These are phyloP conservation scores for Pyrenula massariospora DNA, from an alignment of 495 filamentous ascomycete species.

Conservation along the genomic window DNA sequence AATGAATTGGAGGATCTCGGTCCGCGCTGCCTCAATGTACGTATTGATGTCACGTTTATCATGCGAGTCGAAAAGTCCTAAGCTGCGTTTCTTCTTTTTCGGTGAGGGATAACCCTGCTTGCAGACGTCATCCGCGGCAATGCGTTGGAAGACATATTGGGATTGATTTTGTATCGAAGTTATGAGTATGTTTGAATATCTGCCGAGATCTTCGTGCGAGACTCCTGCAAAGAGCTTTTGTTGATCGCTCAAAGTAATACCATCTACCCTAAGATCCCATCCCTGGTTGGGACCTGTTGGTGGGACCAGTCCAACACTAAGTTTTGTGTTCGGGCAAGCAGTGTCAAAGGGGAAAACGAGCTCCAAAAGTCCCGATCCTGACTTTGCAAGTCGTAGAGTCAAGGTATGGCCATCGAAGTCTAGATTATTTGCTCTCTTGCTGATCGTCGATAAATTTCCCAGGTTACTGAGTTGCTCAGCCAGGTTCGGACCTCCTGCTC, in stretches of 20 bases:
- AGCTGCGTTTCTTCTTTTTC: not conserved
- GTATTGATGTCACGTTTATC: not conserved
- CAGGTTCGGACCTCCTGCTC: not conserved
- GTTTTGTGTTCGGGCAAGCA: not conserved
- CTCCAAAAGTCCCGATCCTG: not conserved
- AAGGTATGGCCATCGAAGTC: not conserved
- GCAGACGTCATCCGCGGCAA: not conserved
- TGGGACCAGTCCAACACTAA: not conserved
- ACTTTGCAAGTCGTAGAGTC: not conserved
- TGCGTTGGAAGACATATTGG: not conserved
- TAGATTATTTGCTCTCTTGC: not conserved
- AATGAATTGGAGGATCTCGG: not conserved
- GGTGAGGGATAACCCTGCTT: not conserved
- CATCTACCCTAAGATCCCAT: not conserved
- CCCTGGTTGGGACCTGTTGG: not conserved
- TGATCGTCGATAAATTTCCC: not conserved
- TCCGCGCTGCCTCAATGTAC: not conserved
- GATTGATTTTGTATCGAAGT: not conserved
- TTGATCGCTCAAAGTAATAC: not conserved
- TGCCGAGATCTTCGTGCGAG: not conserved
- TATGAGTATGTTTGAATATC: not conserved
- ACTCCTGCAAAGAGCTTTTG: not conserved
- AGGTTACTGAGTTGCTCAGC: not conserved
- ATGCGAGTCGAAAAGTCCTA: not conserved
- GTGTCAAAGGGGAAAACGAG: not conserved